phyloP scores from a whole-genome alignment of 78 protist species.

The Dictyostelium intermedium region DNA sequence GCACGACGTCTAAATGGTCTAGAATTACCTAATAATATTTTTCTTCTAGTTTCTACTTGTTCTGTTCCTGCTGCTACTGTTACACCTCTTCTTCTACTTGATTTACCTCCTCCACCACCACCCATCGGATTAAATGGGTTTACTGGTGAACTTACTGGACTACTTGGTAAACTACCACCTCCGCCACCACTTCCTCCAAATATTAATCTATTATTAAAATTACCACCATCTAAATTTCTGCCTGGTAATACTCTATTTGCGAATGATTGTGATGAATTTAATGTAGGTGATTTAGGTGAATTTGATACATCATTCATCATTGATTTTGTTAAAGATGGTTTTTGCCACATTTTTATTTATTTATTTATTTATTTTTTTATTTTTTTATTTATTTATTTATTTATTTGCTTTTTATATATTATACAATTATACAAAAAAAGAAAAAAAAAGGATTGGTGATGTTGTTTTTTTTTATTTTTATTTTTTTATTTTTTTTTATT shows the following conservation, averaged over 20 bases:
- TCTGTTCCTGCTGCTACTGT: constrained; percentile 27
- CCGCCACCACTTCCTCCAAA: background rate
- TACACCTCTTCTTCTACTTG: constrained; percentile 47
- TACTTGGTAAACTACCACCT: background rate
- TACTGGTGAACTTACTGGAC: constrained; percentile 9
- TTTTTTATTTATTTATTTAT: background rate
- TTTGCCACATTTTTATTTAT: background rate
- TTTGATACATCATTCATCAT: background rate
- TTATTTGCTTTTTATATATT: background rate
- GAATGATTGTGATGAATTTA: background rate
- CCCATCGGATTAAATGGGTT: background rate
- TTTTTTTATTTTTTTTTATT: background rate
- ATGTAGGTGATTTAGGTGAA: background rate
- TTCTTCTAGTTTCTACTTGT: background rate
- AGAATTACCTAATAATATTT: background rate
- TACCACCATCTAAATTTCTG: background rate
- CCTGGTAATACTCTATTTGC: background rate
- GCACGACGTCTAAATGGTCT: constrained; percentile 6
- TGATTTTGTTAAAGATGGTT: background rate
- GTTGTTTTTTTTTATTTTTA: background rate
- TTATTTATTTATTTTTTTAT: background rate
- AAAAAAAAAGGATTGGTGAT: background rate
- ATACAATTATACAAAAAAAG: background rate
- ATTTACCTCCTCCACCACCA: background rate
- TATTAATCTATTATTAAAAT: too few relatives aligned